Base-by-base conservation (phyloP, 306 rosid species). In the Cucurbita argyrosperma region DNA sequence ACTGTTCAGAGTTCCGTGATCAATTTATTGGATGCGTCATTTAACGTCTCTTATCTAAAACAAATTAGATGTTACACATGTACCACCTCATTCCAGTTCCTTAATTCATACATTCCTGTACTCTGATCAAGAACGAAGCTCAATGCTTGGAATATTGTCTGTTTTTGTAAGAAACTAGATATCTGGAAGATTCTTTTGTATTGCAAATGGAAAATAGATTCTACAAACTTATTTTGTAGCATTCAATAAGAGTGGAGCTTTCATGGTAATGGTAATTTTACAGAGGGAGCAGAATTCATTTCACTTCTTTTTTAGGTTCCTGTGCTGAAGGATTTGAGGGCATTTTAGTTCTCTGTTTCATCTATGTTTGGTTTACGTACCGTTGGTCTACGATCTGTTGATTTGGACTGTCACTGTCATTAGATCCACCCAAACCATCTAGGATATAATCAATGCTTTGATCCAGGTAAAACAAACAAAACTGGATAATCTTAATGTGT, bases 201-300 rank as follows among this genome's bases (percentile, higher is more conserved):
- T 45, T 68, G 57, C 74, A 49, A 68, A 49, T 47, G n/a, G 74
- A 68, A 68, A 68, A 47, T 66, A 14, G 54, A 68, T 23, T 43
- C 57, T 47, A 1, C 8, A 15, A 68, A 13, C 23, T 67, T 45
- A 5, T 18, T 38, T 46, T 67, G 26, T 67, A 69, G 8, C 4
- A 14, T 23, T 13, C 39, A 45, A 42, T 10, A 14, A 65, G n/a
- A 66, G 52, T 64, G 30, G 51, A 57, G 37, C 46, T 38, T 37
- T 14, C 1, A 35, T 39, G 35, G 2, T 43, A 39, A 67, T 67
- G 53, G 55, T 40, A 45, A 45, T 30, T n/a, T 45, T 11, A 0
- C 6, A 45, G 55, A 66, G 18, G 16, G 19, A 45, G 39, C 15
- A 21, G 4, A 21, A 45, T 45, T 47, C 23, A 50, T 30, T 30